Base-by-base conservation (phyloP, 805 yeast species). In the Millerago galiae region DNA sequence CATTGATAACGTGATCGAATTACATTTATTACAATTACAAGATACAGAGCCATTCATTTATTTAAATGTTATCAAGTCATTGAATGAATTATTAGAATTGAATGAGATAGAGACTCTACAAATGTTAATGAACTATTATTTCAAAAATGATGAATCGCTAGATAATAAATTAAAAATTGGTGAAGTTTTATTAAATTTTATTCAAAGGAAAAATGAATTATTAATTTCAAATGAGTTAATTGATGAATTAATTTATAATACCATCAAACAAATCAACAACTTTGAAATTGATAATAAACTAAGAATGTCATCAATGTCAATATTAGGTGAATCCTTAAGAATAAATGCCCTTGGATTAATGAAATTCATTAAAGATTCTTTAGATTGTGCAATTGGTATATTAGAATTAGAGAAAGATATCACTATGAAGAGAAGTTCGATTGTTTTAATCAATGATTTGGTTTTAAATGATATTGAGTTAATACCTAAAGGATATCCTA, bases 41-140 rank as follows among this genome's bases (percentile, higher is more conserved):
- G 95, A 88, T 51, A 70, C 77, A 0, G 99, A 91, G 45, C 95
- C 99, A 0, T 91, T 80, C 59, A 77, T 93, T 13, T 93, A 87
- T 57, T 59, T 93, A 42, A 91, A 87, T 55, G 83, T 83, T 1
- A 85, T 93, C 47, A 87, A 84, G 54, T 90, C 93, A 0, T 61
- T 93, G 21, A 81, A 79, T 35, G 68, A 74, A 13, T 59, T 89
- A 32, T 59, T 83, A n/a, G 75, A 66, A 30, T 55, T 58, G 43
- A 71, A 72, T 41, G 66, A 67, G 18, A 41, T 49, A 0, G 56
- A 55, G 6, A 70, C 74, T 0, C 39, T 74, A 2, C 58, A 63
- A 2, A 55, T 62, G 3, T 57, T 79, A 16, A 48, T 68, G 4
- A 50, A 63, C 2, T 50, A 73, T 4, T 78, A 74, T 21, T 16